Conservation (phyloP, 371 early-diverging fungal species). For the Mucor circinelloides region DNA sequence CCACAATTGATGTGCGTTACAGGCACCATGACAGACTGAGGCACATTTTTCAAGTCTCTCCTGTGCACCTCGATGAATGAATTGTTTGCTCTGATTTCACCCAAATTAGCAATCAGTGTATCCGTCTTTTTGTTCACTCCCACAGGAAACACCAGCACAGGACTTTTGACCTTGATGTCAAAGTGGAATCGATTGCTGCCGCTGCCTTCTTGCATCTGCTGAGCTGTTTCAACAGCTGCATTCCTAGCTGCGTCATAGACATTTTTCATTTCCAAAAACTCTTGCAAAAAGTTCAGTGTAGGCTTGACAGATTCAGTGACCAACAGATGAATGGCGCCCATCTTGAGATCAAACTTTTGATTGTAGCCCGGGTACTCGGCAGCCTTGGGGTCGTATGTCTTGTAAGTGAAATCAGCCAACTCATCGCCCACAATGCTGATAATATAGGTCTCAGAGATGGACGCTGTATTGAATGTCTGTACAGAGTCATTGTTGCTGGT, state of each 20-base stretch:
- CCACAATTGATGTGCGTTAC: slow-evolving; percentile 67
- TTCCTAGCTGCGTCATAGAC: slow-evolving; percentile 86
- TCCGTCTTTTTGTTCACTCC: slow-evolving; percentile 46
- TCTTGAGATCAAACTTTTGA: slow-evolving; percentile 58
- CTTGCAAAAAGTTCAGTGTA: slow-evolving; percentile 62
- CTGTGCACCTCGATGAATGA: slow-evolving; percentile 52
- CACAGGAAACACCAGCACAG: slow-evolving; percentile 88
- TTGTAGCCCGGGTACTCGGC: slow-evolving; percentile 71
- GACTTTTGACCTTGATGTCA: slow-evolving; percentile 84
- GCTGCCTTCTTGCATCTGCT: slow-evolving; percentile 60
- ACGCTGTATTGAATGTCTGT: neutral
- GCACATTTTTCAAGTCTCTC: slow-evolving; percentile 14
- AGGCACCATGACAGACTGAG: slow-evolving; percentile 31
- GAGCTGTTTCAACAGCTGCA: slow-evolving; percentile 81
- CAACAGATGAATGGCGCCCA: slow-evolving; percentile 69
- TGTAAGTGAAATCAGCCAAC: slow-evolving; percentile 73
- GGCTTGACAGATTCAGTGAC: slow-evolving; percentile 58
- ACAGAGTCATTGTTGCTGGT: neutral
- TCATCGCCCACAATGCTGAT: slow-evolving; percentile 77
- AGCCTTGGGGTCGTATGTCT: slow-evolving; percentile 57
- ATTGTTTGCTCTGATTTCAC: slow-evolving; percentile 85
- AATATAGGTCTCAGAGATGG: slow-evolving; percentile 43
- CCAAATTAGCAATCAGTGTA: slow-evolving; percentile 79
- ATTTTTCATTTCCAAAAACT: slow-evolving; percentile 87
- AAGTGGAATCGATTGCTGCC: slow-evolving; percentile 68